Conservation (phyloP, 495 filamentous ascomycete species). For the Xylaria venustula region DNA sequence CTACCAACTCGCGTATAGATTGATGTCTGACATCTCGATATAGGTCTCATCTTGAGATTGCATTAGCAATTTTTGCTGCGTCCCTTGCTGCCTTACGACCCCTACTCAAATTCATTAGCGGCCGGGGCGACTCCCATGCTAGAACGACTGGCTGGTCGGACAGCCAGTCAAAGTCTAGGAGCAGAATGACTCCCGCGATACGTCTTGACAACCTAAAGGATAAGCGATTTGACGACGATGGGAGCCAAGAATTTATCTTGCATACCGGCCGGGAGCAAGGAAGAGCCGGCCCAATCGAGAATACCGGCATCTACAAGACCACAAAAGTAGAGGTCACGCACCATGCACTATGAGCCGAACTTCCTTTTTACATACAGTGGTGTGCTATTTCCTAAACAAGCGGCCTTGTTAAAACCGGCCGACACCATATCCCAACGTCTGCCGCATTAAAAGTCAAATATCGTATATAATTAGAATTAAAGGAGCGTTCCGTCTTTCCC, state of each 20-base stretch:
- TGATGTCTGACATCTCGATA: not conserved
- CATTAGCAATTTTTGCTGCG: conserved; percentile 8
- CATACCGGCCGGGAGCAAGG: not conserved
- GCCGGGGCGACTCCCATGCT: not conserved
- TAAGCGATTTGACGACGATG: not conserved
- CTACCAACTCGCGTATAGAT: too few relatives aligned
- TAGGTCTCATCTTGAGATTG: conserved; percentile 10
- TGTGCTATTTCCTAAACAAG: not conserved
- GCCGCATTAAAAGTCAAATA: not conserved
- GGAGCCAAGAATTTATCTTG: conserved; percentile 1
- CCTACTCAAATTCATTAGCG: not conserved
- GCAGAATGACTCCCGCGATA: not conserved
- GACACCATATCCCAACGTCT: not conserved
- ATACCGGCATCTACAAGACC: conserved; percentile 8
- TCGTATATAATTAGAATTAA: not conserved
- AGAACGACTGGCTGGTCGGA: not conserved
- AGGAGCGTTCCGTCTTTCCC: not conserved
- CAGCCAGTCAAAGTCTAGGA: not conserved
- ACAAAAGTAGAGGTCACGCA: conserved; percentile 8
- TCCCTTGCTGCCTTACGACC: not conserved
- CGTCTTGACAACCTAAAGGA: conserved; percentile 6
- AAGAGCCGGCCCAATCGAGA: not conserved
- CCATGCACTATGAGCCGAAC: not conserved
- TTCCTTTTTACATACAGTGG: not conserved
- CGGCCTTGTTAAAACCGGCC: not conserved